phyloP scores from a whole-genome alignment of 768 basidiomycete species.

The Lentinula boryana region DNA sequence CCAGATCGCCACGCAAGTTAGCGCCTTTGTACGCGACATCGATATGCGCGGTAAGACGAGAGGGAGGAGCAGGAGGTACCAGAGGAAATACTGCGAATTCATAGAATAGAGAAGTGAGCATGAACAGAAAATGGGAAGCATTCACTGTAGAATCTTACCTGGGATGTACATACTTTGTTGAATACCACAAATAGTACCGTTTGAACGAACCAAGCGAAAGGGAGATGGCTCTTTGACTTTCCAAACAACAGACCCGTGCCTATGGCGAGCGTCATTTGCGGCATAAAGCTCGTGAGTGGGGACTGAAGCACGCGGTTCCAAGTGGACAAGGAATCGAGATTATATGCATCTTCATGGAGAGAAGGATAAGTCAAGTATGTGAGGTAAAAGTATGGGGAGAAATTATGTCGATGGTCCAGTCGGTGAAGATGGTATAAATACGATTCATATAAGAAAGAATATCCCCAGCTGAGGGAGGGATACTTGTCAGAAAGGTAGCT shows the following conservation, averaged over 20 bases:
- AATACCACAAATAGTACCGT: slow-evolving; percentile 90
- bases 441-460: slow-evolving; percentile 86
- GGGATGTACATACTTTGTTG: slow-evolving; percentile 98
- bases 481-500: not conserved
- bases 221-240: slow-evolving; percentile 48
- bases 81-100: slow-evolving; percentile 82
- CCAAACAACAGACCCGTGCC: slow-evolving; percentile 73
- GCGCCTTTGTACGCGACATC: slow-evolving; percentile 37
- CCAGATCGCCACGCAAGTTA: slow-evolving; percentile 56
- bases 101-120: not conserved
- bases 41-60: slow-evolving; percentile 65
- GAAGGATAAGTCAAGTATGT: slow-evolving; percentile 81
- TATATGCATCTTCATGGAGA: slow-evolving; percentile 14
- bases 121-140: slow-evolving; percentile 10
- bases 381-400: slow-evolving; percentile 95
- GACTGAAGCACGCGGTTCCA: slow-evolving; percentile 44
- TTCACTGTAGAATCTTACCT: slow-evolving; percentile 37
- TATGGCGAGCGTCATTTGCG: slow-evolving; percentile 72
- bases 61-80: slow-evolving; percentile 90
- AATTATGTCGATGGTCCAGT: slow-evolving; percentile 96
- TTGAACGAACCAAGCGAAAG: slow-evolving; percentile 88
- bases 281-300: slow-evolving; percentile 75
- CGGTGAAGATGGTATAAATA: slow-evolving; percentile 91
- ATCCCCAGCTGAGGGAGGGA: slow-evolving; percentile 70
- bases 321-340: not conserved